Evolutionary conservation across 108 stramenopile species (phyloP), one percentile per base, ranked within the genome.

Genomic region (Cyclostephanos invisitatus): DNA sequence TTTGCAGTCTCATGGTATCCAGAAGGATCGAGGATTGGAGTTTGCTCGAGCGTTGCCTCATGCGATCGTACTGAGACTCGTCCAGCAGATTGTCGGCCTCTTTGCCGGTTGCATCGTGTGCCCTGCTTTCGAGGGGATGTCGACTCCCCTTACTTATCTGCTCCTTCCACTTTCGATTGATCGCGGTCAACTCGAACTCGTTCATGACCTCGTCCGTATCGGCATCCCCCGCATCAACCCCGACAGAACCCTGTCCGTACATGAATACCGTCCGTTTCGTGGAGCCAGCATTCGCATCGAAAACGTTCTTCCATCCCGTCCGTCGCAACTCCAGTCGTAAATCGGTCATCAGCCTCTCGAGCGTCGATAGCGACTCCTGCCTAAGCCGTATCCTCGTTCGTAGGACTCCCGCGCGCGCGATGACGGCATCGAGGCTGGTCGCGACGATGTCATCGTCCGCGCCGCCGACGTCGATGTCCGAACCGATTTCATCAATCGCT

Each of bases 1-100:
- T 57, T 70, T 85, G 85, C 48, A 89, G 65, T 81, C 86, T 79
- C 22, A 85, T 56, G 24, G 84, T 78, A 58, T 89, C 78, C 37
- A 78, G 50, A 12, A 86, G 73, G 62, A 89, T 89, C 20, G 80
- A 72, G 49, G 61, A 69, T 46, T 85, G 77, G 3, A 88, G 71
- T 38, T 84, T 80, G 18, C 64, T 71, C 14, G 87, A 81, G 48
- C 81, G 53, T 29, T 83, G 74, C 58, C 77, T 68, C 83, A 88
- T 84, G 0, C 67, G 76, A 60, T 88, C 77, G 5, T 75, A 69
- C 51, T 80, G 74, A 12, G 63, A 61, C 53, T 78, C 70, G n/a
- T 68, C 53, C 71, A 78, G 40, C 18, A 70, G 42, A 18, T 40
- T 36, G 15, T 63, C 62, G 5, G 17, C 38, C 24, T 71, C 59